Evolutionary conservation across 148 eudicot species (phyloP).

Genomic region (Polygonum maritimum): DNA sequence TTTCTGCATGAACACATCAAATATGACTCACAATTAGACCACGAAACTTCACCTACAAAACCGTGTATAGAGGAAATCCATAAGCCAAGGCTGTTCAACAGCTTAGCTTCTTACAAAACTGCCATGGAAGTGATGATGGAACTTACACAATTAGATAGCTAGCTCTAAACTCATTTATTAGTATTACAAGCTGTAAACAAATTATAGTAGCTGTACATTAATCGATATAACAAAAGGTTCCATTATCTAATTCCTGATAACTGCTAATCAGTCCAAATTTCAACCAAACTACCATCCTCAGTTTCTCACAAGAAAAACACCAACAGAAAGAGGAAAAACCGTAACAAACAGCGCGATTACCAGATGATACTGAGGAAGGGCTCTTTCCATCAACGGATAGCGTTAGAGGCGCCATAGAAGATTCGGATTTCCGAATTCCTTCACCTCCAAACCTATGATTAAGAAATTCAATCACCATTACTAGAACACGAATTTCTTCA

Average conservation of each 20-base stretch:
- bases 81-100: background rate
- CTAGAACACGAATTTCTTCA: too few species aligned
- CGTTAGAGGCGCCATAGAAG: constrained; percentile 46
- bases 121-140: background rate
- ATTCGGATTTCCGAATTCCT: background rate
- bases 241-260: background rate
- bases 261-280: background rate
- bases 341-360: constrained; percentile 12
- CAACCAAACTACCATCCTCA: constrained; percentile 4
- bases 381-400: constrained; percentile 36
- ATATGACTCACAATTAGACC: background rate
- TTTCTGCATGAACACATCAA: background rate
- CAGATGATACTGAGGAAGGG: constrained; percentile 31
- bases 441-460: background rate
- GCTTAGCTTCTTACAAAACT: background rate
- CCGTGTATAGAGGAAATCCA: background rate
- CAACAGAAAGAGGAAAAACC: background rate
- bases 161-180: background rate
- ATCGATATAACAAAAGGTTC: background rate
- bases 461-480: background rate
- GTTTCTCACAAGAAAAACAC: background rate
- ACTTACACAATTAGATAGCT: background rate
- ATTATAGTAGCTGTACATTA: background rate
- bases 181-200: background rate
- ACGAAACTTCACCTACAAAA: background rate